These are phyloP conservation scores for Talaromyces sp. DNA, from an alignment of 2,329 filamentous ascomycete species.

Conservation along the genomic window DNA sequence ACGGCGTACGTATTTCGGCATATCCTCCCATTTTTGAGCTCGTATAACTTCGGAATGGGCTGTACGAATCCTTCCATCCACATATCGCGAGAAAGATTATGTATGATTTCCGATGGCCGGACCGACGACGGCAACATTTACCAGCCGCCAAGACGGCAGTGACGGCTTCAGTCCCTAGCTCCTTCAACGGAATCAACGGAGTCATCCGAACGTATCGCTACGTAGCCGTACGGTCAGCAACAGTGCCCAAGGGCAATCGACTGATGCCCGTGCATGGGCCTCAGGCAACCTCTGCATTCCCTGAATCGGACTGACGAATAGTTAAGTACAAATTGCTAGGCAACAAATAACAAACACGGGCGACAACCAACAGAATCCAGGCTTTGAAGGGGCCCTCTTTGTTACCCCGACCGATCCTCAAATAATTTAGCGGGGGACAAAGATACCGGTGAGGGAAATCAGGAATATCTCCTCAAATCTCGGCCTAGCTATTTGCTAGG, in stretches of 20 bases:
- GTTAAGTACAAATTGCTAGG: neutral
- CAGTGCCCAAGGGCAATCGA: neutral
- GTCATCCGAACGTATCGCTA: neutral
- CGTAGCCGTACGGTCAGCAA: neutral
- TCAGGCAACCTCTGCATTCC: neutral
- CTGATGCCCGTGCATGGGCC: neutral
- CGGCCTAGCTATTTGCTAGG: neutral
- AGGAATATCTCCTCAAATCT: neutral
- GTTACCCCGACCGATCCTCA: neutral
- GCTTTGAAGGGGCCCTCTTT: neutral
- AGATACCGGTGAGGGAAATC: slow-evolving; percentile 6
- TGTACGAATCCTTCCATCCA: neutral
- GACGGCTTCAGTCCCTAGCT: neutral
- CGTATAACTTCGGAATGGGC: neutral
- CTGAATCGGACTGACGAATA: too few species aligned
- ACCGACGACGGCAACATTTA: neutral
- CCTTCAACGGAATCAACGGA: neutral
- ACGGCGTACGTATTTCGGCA: neutral
- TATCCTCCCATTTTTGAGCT: neutral
- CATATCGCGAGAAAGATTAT: neutral
- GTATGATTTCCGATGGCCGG: slow-evolving; percentile 1
- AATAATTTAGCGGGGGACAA: neutral
- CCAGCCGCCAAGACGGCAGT: neutral
- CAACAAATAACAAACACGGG: neutral
- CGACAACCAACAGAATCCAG: neutral